A percentile compares a stretch with the other conserved stretches of the same genome.
These are phyloP conservation scores for Microdochium paspali DNA, from an alignment of 2,329 filamentous ascomycete species.

Conservation along the genomic window DNA sequence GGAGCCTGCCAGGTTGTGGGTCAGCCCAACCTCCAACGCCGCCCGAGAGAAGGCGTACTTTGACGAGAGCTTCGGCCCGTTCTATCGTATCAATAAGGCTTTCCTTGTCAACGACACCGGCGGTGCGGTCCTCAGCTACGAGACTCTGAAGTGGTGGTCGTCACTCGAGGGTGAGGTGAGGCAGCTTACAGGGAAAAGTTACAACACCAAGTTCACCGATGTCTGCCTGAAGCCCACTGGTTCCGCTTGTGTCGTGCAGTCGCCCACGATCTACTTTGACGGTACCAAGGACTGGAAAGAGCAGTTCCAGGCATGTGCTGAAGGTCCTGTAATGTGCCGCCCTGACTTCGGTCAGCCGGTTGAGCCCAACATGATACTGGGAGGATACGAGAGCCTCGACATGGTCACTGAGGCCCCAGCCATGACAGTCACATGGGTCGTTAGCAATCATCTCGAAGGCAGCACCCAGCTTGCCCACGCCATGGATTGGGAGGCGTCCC, in stretches of 20 bases:
- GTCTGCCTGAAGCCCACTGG: conserved; percentile 92
- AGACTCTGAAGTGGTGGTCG: conserved; percentile 90
- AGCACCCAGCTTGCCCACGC: conserved; percentile 61
- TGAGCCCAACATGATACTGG: conserved; percentile 75
- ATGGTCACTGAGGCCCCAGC: conserved; percentile 67
- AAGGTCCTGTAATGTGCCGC: conserved; percentile 74
- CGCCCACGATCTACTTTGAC: conserved; percentile 81
- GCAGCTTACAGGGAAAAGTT: conserved; percentile 59
- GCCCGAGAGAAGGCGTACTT: conserved; percentile 93
- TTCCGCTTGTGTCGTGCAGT: conserved; percentile 85
- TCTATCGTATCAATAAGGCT: conserved; percentile 87
- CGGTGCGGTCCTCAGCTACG: conserved; percentile 76
- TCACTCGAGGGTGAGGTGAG: conserved; percentile 73
- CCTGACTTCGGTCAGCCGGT: conserved; percentile 86
- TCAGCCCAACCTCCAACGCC: conserved; percentile 85
- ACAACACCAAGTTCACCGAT: conserved; percentile 64
- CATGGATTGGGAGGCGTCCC: conserved; percentile 79
- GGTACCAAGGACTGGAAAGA: conserved; percentile 61
- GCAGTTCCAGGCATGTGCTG: conserved; percentile 62
- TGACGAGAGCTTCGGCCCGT: conserved; percentile 86
- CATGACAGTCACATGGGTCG: conserved; percentile 87
- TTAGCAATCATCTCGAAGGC: conserved; percentile 75
- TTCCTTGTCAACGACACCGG: conserved; percentile 87
- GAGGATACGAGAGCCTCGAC: conserved; percentile 59
- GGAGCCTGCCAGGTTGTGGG: conserved; percentile 88